Evolutionary conservation across 164 flowering plant genomes (phyloP).

Genomic region (Cinnamomum chago): DNA sequence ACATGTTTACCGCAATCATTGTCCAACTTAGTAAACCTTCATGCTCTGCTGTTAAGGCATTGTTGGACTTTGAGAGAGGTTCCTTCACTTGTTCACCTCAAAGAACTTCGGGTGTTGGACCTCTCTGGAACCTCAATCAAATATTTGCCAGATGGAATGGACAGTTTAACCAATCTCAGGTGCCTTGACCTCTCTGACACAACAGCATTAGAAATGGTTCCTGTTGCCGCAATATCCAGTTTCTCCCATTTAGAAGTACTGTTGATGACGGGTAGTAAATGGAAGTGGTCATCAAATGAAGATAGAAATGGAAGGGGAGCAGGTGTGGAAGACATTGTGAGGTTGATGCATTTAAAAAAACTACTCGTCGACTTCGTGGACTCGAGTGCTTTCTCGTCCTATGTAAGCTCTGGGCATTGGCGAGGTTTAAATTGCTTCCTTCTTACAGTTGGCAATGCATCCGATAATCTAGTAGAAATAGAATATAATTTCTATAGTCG

Average conservation of each 20-base stretch:
- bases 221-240: not conserved
- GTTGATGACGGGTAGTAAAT: not conserved
- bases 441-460: not conserved
- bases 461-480: not conserved
- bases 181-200: not conserved
- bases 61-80: not conserved
- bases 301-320: not conserved
- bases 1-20: not conserved
- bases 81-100: not conserved
- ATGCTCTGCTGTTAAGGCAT: not conserved
- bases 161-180: not conserved
- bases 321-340: not conserved
- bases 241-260: not conserved
- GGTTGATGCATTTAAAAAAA: not conserved
- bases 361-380: not conserved
- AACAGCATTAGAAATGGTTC: not conserved
- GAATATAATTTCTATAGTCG: not conserved
- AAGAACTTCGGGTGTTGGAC: not conserved
- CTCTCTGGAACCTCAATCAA: not conserved
- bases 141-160: not conserved
- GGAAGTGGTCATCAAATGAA: not conserved
- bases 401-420: not conserved
- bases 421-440: not conserved
- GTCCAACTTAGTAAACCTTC: not conserved
- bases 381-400: not conserved